A percentile compares a stretch with the other conserved stretches of the same genome.
phyloP scores from a whole-genome alignment of 2,329 filamentous ascomycete species.

The Neoscytalidium dimidiatum region DNA sequence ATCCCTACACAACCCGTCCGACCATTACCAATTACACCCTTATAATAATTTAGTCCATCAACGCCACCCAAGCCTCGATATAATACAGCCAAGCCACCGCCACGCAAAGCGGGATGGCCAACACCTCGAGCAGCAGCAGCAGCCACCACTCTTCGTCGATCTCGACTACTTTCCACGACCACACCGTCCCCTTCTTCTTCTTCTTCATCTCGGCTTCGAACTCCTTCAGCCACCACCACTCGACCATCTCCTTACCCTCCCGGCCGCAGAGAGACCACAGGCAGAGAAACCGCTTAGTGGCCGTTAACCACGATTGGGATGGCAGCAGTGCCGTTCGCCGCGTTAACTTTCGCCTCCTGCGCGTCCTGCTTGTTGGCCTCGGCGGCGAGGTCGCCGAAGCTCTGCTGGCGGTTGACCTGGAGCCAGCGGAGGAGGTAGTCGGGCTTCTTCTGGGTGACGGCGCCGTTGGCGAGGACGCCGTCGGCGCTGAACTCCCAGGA shows the following conservation, averaged over 20 bases:
- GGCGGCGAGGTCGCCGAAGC: slow-evolving; percentile 11
- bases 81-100: slow-evolving; percentile 1
- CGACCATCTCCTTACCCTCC: background rate
- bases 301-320: slow-evolving; percentile 12
- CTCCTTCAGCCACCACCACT: slow-evolving; percentile 9
- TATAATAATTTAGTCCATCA: background rate
- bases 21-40: background rate
- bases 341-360: slow-evolving; percentile 7
- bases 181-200: background rate
- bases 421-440: slow-evolving; percentile 21
- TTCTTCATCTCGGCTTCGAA: background rate
- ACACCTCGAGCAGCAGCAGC: background rate
- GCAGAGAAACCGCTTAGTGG: background rate
- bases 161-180: background rate
- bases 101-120: background rate
- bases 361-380: background rate
- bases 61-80: slow-evolving; percentile 6
- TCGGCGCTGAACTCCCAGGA: slow-evolving; percentile 14
- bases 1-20: background rate
- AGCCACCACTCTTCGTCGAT: background rate
- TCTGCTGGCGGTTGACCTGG: slow-evolving; percentile 19
- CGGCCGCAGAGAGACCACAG: background rate
- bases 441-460: slow-evolving; percentile 11
- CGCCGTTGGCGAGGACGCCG: background rate
- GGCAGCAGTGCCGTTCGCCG: background rate